A percentile compares a stretch with the other conserved stretches of the same genome.
Evolutionary conservation across 352 stramenopile genomes (phyloP).

Genomic region (Phytophthora pluvialis): DNA sequence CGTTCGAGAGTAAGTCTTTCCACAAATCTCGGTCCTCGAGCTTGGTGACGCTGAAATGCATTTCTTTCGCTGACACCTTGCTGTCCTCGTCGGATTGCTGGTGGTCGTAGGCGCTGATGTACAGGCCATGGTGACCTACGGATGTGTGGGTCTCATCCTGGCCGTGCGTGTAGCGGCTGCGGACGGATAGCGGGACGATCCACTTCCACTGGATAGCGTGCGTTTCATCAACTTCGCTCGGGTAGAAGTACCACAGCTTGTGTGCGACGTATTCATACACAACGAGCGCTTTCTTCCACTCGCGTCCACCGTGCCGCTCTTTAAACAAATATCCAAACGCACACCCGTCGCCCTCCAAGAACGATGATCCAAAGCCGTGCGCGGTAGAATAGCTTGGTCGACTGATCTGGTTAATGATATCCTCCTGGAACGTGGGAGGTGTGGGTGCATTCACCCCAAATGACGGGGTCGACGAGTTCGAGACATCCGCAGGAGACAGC

Average conservation of each 20-base stretch:
- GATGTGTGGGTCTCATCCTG: conserved; percentile 87
- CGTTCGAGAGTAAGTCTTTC: conserved; percentile 73
- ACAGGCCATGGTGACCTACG: conserved; percentile 84
- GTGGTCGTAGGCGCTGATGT: conserved; percentile 82
- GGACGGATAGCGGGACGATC: conserved; percentile 82
- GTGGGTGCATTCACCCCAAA: conserved; percentile 40
- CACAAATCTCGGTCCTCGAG: conserved; percentile 84
- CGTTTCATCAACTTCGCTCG: conserved; percentile 81
- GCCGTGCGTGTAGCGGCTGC: conserved; percentile 80
- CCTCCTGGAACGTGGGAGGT: conserved; percentile 82
- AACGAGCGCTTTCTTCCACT: conserved; percentile 87
- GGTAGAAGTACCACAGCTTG: conserved; percentile 92
- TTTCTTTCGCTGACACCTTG: conserved; percentile 63
- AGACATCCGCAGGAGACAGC: conserved; percentile 31
- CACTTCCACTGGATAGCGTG: conserved; percentile 89
- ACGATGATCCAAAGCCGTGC: conserved; percentile 88
- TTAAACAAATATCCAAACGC: conserved; percentile 89
- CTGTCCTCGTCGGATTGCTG: conserved; percentile 59
- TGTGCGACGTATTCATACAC: conserved; percentile 89
- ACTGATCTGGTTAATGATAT: conserved; percentile 90
- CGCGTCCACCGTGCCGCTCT: conserved; percentile 55
- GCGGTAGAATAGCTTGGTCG: conserved; percentile 84
- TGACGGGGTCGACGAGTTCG: conserved; percentile 32
- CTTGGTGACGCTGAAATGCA: conserved; percentile 88
- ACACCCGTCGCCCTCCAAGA: conserved; percentile 82